Conservation (phyloP, 2,329 filamentous ascomycete species). For the Phaeosphaeriaceae sp. region DNA sequence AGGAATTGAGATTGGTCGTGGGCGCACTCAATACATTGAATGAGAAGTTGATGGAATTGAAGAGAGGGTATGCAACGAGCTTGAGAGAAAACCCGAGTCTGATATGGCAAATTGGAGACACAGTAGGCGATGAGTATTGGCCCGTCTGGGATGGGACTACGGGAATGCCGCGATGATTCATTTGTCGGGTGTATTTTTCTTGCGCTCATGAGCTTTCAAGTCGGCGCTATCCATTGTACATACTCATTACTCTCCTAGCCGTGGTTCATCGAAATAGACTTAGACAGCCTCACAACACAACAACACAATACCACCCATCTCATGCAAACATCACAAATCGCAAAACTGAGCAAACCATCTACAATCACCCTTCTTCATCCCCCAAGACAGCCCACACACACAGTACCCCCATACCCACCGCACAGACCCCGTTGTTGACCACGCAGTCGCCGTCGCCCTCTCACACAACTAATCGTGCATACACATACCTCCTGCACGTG, state of each 20-base stretch:
- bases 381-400: background rate
- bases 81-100: conserved; percentile 36
- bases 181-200: background rate
- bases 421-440: conserved; percentile 1
- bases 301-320: background rate
- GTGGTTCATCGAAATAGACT: background rate
- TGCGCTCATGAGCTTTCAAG: background rate
- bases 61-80: conserved; percentile 24
- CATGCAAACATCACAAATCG: no score
- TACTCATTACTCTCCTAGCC: background rate
- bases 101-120: conserved; percentile 35
- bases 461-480: conserved; percentile 11
- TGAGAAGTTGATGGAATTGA: conserved; percentile 31
- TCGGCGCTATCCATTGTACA: background rate
- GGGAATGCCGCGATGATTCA: conserved; percentile 4
- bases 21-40: conserved; percentile 30
- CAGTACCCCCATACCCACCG: background rate
- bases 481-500: conserved; percentile 13
- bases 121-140: conserved; percentile 18
- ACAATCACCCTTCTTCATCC: background rate
- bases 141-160: conserved; percentile 21
- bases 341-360: background rate
- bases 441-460: conserved; percentile 5
- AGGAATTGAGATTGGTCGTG: conserved; percentile 35
- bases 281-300: background rate